A percentile compares a stretch with the other conserved stretches of the same genome.
Evolutionary conservation across 1,284 basidiomycete species (phyloP).

Genomic region (Fistulina hepatica): DNA sequence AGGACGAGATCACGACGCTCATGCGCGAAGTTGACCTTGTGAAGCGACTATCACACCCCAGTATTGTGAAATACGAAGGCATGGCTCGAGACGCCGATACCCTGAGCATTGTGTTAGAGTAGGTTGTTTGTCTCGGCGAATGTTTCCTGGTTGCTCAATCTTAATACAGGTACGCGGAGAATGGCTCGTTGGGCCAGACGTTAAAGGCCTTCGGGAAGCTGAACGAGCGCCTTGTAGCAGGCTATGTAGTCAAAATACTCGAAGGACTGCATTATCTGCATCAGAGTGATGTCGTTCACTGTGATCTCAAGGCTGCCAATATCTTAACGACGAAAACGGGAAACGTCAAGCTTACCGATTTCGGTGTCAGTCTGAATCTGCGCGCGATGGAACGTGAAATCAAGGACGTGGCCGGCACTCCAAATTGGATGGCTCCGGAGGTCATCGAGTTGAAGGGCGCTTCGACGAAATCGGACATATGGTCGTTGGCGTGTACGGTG

Average conservation of each 20-base stretch:
- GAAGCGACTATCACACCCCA: conserved; percentile 80
- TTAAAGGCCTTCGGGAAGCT: conserved; percentile 86
- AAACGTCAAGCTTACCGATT: conserved; percentile 97
- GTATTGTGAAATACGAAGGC: conserved; percentile 93
- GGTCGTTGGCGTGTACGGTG: conserved; percentile 91
- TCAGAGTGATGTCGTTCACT: conserved; percentile 70
- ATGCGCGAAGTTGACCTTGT: conserved; percentile 89
- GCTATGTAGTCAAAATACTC: conserved; percentile 88
- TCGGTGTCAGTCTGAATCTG: conserved; percentile 97
- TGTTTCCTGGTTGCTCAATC: conserved; percentile 13
- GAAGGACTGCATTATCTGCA: conserved; percentile 89
- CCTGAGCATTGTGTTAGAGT: conserved; percentile 89
- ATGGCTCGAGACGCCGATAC: conserved; percentile 84
- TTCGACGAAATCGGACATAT: conserved; percentile 73
- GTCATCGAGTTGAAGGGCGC: conserved; percentile 78
- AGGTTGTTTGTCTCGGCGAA: conserved; percentile 30
- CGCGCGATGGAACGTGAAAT: conserved; percentile 87
- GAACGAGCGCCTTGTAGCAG: conserved; percentile 80
- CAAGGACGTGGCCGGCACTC: conserved; percentile 85
- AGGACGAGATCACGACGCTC: conserved; percentile 75
- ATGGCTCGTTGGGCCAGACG: conserved; percentile 85
- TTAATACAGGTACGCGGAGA: conserved; percentile 73
- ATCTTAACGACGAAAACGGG: conserved; percentile 96
- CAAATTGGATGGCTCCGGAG: conserved; percentile 98
- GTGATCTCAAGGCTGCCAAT: conserved; percentile 97